Percentiles rank a stretch among this genome's conserved stretches.
phyloP scores from a whole-genome alignment of 805 yeast species.

The Zygotorulaspora danielsina region DNA sequence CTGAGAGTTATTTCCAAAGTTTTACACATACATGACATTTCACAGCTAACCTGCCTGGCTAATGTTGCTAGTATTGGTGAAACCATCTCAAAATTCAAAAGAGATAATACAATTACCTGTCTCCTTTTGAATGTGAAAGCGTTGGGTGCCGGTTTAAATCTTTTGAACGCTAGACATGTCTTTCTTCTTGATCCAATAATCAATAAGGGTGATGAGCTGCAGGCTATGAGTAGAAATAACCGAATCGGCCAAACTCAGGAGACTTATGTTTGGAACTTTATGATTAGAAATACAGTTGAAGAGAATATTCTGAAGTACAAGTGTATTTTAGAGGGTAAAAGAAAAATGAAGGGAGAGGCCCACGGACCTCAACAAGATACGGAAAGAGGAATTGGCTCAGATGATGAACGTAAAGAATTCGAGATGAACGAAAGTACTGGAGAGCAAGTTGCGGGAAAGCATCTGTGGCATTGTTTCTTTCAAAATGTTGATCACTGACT shows the following conservation, averaged over 20 bases:
- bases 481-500: constrained; percentile 6
- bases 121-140: constrained; percentile 79
- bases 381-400: constrained; percentile 9
- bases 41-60: constrained; percentile 39
- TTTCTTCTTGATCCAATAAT: constrained; percentile 90
- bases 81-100: constrained; percentile 51
- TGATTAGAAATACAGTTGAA: constrained; percentile 79
- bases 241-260: constrained; percentile 81
- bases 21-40: constrained; percentile 52
- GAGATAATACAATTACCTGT: constrained; percentile 64
- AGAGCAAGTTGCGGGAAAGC: constrained; percentile 29
- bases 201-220: constrained; percentile 80
- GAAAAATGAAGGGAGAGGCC: constrained; percentile 8
- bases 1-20: constrained; percentile 64
- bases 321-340: constrained; percentile 25
- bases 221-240: constrained; percentile 88
- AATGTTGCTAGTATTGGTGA: constrained; percentile 41
- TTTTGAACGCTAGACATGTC: constrained; percentile 89
- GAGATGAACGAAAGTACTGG: constrained; percentile 28
- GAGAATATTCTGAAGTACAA: constrained; percentile 62
- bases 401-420: constrained; percentile 22
- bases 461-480: constrained; percentile 34
- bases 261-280: constrained; percentile 91
- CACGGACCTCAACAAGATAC: constrained; percentile 3
- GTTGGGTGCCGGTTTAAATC: constrained; percentile 85